Base-by-base conservation (phyloP, 2,329 filamentous ascomycete genomes). In the Xylariaceae sp. region DNA sequence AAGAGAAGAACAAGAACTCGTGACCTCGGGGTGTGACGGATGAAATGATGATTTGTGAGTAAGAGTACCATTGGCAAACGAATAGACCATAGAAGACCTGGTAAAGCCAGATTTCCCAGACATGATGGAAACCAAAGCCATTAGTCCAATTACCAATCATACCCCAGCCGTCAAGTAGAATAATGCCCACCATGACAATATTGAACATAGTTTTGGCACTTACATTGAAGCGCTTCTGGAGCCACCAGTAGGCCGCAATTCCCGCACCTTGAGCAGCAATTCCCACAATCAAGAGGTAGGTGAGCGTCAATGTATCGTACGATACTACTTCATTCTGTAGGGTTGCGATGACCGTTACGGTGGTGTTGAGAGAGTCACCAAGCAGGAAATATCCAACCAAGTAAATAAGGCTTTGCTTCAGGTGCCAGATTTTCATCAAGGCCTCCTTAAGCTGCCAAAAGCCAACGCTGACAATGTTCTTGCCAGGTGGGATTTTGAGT, bases 161-260 rank as follows among this genome's bases (percentile, higher is more conserved):
- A 35, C 75, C 75, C 75, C 75, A 78, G 23, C 66, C 70, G 33
- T 82, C 80, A 0, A 88, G 77, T 0, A 88, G 58, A 11, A 87
- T 76, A 57, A 88, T 87, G 29, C 74, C 77, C 2, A 86, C 69
- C 58, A 84, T 84, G 50, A 88, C 78, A 7, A 76, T 73, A 64
- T 86, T 85, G 73, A 89, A 87, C 85, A 89, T 88, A 13, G 80
- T 81, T 68, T 88, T 88, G 1, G 84, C 86, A 36, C 77, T 76
- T 3, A 88, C 74, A 1, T 76, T 68, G 65, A 78, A 85, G n/a
- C 75, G 75, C 57, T 81, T 79, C 65, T 89, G 86, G 9, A 85
- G 72, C 45, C 72, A 73, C 81, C 83, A 88, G 64, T 86, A 88
- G 4, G 68, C 67, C 44, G 80, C 83, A 45, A 88, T 87, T 0